phyloP scores from a whole-genome alignment of 192 early-diverging fungal genomes.

The Coemansia javaensis region DNA sequence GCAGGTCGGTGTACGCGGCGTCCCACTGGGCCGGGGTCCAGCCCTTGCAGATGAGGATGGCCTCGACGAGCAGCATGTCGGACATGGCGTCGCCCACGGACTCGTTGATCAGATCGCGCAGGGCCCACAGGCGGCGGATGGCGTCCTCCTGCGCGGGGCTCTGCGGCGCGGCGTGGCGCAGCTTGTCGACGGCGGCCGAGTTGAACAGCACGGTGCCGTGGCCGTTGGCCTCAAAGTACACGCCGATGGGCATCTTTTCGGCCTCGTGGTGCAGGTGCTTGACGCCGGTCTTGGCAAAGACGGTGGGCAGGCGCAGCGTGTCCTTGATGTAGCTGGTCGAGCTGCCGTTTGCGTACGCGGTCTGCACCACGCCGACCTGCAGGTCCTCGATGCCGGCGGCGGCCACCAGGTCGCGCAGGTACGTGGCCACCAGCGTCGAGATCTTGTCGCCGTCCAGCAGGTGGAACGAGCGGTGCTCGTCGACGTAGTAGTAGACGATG shows the following conservation, averaged over 20 bases:
- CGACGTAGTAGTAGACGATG: conserved; percentile 91
- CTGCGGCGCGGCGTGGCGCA: conserved; percentile 26
- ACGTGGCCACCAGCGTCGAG: conserved; percentile 87
- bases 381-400: conserved; percentile 72
- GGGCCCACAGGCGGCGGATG: conserved; percentile 68
- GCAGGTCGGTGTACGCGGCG: conserved; percentile 87
- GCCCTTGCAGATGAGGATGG: conserved; percentile 77
- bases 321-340: conserved; percentile 91
- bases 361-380: conserved; percentile 95
- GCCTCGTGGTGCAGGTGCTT: conserved; percentile 99
- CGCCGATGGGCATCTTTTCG: conserved; percentile 93
- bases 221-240: conserved; percentile 99
- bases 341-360: conserved; percentile 98
- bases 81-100: conserved; percentile 97
- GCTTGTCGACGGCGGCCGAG: conserved; percentile 62
- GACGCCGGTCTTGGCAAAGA: conserved; percentile 95
- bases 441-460: conserved; percentile 99
- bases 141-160: conserved; percentile 76
- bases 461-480: conserved; percentile 70
- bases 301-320: conserved; percentile 86
- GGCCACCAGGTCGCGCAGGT: conserved; percentile 85
- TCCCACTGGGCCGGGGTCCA: conserved; percentile 88
- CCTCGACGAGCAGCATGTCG: conserved; percentile 92
- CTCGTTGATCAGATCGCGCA: conserved; percentile 97
- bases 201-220: conserved; percentile 99